Base-by-base conservation (phyloP, 2,329 filamentous ascomycete species). In the Didymella lethalis region DNA sequence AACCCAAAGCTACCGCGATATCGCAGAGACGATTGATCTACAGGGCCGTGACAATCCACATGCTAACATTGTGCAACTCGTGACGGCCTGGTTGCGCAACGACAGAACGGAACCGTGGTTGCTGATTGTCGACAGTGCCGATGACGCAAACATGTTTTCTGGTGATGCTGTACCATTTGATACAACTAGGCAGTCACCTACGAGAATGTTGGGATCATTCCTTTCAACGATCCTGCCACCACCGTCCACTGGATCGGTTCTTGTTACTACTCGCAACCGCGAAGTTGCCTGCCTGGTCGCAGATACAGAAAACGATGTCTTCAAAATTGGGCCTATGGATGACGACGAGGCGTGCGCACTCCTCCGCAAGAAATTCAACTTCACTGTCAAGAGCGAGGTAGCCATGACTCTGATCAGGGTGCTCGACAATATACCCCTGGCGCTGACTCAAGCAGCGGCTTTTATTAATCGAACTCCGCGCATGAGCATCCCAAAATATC, bases 91-190 rank as follows among this genome's bases (percentile, higher is more conserved):
- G 67, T 36, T 71, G 2, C 25, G 46, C 29, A 47, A 62, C 29
- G 50, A 68, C 7, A 18, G 46, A 11, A 65, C 64, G 6, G 58
- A 54, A 10, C 28, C 20, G 10, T 71, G 66, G 68, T 2, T 68
- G 7, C 53, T 71, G 48, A 43, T 71, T 2, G 11, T 71, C 12
- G 67, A 71, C 44, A 70, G 68, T n/a, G 63, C 54, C 7, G 67
- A 71, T 38, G 65, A 71, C 45, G 41, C 18, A 7, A 57, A 34
- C 16, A 49, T 66, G 1, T 56, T 64, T 7, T 28, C 25, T 18
- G 23, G 46, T 10, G n/a, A 32, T 7, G 6, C 18, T 8, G 1
- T 32, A n/a, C 23, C 41, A 34, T 28, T 14, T 4, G 2, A 16
- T 16, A 43, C 4, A 11, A 7, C 10, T 1, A 2, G n/a, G 6